Conservation (phyloP, 2,329 filamentous ascomycete species). For the Penicillium sp. region DNA sequence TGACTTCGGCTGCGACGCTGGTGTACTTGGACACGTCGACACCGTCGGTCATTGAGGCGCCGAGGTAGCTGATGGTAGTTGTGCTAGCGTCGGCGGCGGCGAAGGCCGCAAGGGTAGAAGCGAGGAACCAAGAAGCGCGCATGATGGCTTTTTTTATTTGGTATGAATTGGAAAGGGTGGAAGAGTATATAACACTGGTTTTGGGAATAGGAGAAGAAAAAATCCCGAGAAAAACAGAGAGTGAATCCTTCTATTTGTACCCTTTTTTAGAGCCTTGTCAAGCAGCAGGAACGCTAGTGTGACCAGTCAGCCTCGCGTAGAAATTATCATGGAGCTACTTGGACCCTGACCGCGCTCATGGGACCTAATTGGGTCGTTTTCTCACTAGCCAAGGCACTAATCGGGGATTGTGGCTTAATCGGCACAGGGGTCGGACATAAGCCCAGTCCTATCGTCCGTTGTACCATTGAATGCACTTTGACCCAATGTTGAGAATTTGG, state of each 20-base stretch:
- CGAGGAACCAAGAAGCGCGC: slow-evolving; percentile 2
- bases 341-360: not conserved
- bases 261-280: not conserved
- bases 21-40: not conserved
- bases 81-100: not conserved
- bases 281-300: not conserved
- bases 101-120: slow-evolving; percentile 3
- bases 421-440: not conserved
- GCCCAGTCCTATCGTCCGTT: not conserved
- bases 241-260: not conserved
- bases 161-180: not conserved
- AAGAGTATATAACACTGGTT: not conserved
- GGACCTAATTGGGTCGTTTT: not conserved
- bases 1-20: not conserved
- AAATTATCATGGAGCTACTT: not conserved
- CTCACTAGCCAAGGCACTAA: not conserved
- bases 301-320: not conserved
- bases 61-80: slow-evolving; percentile 9
- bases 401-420: not conserved
- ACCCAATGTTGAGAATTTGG: not conserved
- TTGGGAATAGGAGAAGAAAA: not conserved
- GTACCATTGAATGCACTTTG: not conserved
- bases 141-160: slow-evolving; percentile 1
- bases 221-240: not conserved
- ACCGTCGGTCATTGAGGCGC: not conserved